These are phyloP conservation scores for Neoarthrinium moseri DNA, from an alignment of 2,329 filamentous ascomycete genomes.

Conservation along the genomic window DNA sequence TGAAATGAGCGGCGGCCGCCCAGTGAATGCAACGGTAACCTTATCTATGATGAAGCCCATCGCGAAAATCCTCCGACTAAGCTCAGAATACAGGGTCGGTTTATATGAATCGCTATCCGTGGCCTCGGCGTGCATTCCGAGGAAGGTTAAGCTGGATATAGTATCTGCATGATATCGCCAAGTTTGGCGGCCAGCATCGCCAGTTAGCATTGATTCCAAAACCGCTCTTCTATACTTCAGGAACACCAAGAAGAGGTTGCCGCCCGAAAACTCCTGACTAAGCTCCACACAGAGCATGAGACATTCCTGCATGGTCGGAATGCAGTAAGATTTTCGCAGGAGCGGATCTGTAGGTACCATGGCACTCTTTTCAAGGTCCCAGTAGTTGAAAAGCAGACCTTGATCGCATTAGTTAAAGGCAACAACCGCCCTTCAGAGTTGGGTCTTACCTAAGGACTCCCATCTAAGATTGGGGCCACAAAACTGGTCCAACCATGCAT, in stretches of 20 bases:
- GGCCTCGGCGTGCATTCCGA: slow-evolving; percentile 49
- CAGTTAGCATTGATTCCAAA: slow-evolving; percentile 18
- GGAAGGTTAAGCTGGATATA: slow-evolving; percentile 37
- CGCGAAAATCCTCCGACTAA: slow-evolving; percentile 29
- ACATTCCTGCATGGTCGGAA: slow-evolving; percentile 16
- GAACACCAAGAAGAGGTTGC: slow-evolving; percentile 23
- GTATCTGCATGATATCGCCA: slow-evolving; percentile 25
- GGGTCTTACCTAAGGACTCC: slow-evolving; percentile 3
- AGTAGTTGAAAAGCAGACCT: slow-evolving; percentile 14
- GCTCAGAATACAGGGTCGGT: slow-evolving; percentile 20
- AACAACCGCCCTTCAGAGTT: no score
- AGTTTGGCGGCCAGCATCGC: slow-evolving; percentile 19
- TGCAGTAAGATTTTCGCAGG: no score
- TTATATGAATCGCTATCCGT: slow-evolving; percentile 27
- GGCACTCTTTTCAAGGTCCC: slow-evolving; percentile 21
- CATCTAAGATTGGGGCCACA: slow-evolving; percentile 4
- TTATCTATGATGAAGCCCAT: slow-evolving; percentile 34
- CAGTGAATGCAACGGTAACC: slow-evolving; percentile 38
- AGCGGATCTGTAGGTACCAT: no score
- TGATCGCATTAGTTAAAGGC: no score
- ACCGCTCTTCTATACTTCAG: slow-evolving; percentile 17
- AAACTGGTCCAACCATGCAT: slow-evolving; percentile 6
- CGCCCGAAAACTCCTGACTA: slow-evolving; percentile 23
- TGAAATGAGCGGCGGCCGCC: slow-evolving; percentile 37
- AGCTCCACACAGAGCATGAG: slow-evolving; percentile 23